phyloP scores from a whole-genome alignment of 1,284 basidiomycete genomes.

The Leccinum griseonigrum region DNA sequence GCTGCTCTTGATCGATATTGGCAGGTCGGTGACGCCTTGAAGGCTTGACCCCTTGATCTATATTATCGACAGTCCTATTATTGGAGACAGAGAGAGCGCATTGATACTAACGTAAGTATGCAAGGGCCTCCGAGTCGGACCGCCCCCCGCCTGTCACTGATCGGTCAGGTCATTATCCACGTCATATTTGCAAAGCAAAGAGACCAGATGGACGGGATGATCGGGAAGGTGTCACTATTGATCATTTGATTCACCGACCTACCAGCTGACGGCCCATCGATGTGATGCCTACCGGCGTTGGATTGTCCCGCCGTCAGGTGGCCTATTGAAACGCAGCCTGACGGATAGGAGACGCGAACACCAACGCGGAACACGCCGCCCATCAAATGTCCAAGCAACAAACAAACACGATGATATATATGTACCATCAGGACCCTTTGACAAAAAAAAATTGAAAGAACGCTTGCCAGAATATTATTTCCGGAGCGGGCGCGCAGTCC shows the following conservation, averaged over 20 bases:
- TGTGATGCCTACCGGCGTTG: not conserved
- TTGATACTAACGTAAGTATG: not conserved
- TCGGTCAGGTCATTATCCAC: not conserved
- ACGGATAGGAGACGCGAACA: not conserved
- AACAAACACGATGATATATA: not conserved
- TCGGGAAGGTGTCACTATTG: not conserved
- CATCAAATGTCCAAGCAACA: not conserved
- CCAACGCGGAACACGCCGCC: not conserved
- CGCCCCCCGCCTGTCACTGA: not conserved
- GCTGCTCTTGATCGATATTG: not conserved
- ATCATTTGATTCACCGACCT: not conserved
- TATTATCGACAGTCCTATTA: not conserved
- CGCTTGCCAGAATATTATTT: not conserved
- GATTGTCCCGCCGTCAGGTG: not conserved
- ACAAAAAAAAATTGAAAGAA: not conserved
- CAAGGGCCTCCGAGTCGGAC: not conserved
- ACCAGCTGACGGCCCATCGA: not conserved
- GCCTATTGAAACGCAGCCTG: not conserved
- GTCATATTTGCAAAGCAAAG: not conserved
- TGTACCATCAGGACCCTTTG: not conserved
- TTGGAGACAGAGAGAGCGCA: not conserved
- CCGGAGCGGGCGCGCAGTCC: not conserved
- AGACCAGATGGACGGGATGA: not conserved
- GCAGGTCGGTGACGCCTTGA: not conserved
- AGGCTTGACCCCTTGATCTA: not conserved